These are phyloP conservation scores for Tolypocladium guangdongense DNA, from an alignment of 2,329 filamentous ascomycete species.

Conservation along the genomic window DNA sequence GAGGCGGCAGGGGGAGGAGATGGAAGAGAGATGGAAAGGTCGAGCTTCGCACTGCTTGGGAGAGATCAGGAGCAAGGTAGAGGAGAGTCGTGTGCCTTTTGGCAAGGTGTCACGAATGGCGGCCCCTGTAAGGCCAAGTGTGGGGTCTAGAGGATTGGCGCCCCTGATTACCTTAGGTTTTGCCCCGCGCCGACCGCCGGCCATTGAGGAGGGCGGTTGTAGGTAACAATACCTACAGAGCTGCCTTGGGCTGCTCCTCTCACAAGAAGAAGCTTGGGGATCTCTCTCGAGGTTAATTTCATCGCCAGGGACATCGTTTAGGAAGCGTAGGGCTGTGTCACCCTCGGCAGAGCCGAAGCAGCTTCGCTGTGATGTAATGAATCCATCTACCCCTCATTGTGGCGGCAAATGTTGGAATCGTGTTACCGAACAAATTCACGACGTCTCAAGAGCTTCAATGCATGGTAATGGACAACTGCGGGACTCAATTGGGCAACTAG, in stretches of 20 bases:
- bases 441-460: not conserved
- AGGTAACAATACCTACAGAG: no score
- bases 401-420: no score
- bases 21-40: not conserved
- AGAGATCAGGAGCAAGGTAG: not conserved
- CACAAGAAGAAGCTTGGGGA: not conserved
- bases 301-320: not conserved
- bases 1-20: not conserved
- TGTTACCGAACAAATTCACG: not conserved
- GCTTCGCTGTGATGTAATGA: not conserved
- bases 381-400: not conserved
- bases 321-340: not conserved
- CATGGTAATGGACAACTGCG: not conserved
- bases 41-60: not conserved
- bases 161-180: no score
- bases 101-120: slow-evolving; percentile 23
- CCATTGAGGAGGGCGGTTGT: not conserved
- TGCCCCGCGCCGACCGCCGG: not conserved
- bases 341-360: not conserved
- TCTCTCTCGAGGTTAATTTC: not conserved
- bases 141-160: slow-evolving; percentile 9
- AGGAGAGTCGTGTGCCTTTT: slow-evolving; percentile 14
- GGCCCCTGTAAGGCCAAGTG: slow-evolving; percentile 12
- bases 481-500: not conserved
- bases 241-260: not conserved